Evolutionary conservation across 2,329 filamentous ascomycete genomes (phyloP), one percentile per base, ranked within the genome.

Genomic region (Taxawa tesnikishii): DNA sequence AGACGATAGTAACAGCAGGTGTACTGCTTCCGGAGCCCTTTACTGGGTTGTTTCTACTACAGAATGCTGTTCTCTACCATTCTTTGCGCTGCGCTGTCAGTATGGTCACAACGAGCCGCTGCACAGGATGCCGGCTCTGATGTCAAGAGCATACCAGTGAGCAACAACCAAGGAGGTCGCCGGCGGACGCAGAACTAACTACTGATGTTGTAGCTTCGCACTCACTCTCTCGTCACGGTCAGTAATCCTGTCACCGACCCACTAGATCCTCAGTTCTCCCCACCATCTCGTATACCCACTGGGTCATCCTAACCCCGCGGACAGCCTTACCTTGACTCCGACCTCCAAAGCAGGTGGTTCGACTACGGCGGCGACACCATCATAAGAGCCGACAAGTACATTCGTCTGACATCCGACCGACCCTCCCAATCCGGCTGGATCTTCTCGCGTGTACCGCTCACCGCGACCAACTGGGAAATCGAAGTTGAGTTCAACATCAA

Each of bases 321-420:
- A 4, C 53, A 94, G 81, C 90, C 90, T 40, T 98, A 94, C 62
- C 75, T 98, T 48, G 90, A 98, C 63, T 90, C 85, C 39, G 90
- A 96, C 59, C 87, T 96, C 79, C 82, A 92, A 64, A 94, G 83
- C 64, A 79, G 90, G 55, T 98, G 90, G 88, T 98, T 88, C 62
- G 90, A 98, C 64, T 98, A 92, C 71, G 90, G 90, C 54, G 90
- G 88, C 53, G 85, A 94, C 63, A 84, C 88, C 25, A 79, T 98
- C 48, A 72, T 94, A 50, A 68, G 75, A 43, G 70, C 74, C 40
- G 75, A 80, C 51, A 68, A 73, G 60, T 94, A 96, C 61, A 80
- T 98, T 47, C 85, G 90, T 46, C 74, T 98, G 36, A 87, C 87
- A 17, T 82, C 84, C 37, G 85, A 96, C 60, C 79, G 81, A 40